These are phyloP conservation scores for Saccharomyces pastorianus DNA, from an alignment of 1,139 yeast genomes.

Conservation along the genomic window DNA sequence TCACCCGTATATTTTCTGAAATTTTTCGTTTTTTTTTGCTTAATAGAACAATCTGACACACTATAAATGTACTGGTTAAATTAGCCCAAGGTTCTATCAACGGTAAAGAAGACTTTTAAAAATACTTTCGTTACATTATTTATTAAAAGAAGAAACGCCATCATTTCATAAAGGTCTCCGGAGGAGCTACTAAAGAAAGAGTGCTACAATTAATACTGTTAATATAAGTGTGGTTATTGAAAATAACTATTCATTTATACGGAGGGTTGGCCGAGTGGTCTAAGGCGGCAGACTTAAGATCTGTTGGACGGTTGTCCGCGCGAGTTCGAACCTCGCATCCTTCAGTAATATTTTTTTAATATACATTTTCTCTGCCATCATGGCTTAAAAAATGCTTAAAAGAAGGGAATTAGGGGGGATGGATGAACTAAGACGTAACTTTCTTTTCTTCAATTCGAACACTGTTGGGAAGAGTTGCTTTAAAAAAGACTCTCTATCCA, in stretches of 20 bases:
- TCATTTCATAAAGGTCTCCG: not conserved
- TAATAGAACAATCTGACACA: not conserved
- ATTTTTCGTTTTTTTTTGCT: not conserved
- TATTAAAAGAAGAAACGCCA: too few relatives aligned
- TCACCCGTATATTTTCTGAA: not conserved
- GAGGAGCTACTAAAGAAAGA: too few relatives aligned
- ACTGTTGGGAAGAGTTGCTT: not conserved
- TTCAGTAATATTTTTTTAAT: conserved; percentile 38
- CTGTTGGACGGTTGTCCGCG: conserved; percentile 46
- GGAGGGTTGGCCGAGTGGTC: conserved; percentile 26
- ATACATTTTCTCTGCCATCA: too few relatives aligned
- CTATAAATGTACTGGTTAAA: not conserved
- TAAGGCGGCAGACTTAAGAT: conserved; percentile 27
- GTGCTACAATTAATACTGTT: too few relatives aligned
- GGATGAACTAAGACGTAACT: not conserved
- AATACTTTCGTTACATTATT: not conserved
- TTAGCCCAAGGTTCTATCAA: not conserved
- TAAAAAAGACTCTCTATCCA: not conserved
- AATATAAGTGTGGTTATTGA: too few relatives aligned
- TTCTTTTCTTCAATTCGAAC: too few relatives aligned
- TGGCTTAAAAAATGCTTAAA: too few relatives aligned
- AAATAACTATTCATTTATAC: not conserved
- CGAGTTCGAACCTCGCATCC: conserved; percentile 79
- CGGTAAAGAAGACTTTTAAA: conserved; percentile 1
- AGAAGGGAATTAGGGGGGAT: not conserved